These are phyloP conservation scores for Vigna unguiculata DNA, from an alignment of 306 rosid species.

Conservation along the genomic window DNA sequence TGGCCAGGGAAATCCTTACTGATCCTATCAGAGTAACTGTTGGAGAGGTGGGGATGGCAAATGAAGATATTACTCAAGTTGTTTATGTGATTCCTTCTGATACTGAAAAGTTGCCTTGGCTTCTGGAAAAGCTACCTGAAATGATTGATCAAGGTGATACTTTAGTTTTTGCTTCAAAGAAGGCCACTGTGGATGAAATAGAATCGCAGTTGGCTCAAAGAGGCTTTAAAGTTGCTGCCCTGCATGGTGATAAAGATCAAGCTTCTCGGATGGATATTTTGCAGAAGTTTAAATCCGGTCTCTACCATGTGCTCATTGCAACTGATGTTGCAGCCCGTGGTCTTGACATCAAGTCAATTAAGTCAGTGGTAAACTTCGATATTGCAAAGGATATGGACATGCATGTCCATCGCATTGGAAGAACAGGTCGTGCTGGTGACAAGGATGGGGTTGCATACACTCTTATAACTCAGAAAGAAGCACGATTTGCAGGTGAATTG, in stretches of 20 bases:
- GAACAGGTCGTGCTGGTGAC: constrained; percentile 99
- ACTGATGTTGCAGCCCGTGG: constrained; percentile 99
- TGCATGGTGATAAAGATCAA: constrained; percentile 99
- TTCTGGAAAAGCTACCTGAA: constrained; percentile 79
- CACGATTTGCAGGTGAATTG: constrained; percentile 97
- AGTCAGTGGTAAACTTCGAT: constrained; percentile 96
- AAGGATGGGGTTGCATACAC: constrained; percentile 97
- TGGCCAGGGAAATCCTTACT: constrained; percentile 91
- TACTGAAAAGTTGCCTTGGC: constrained; percentile 89
- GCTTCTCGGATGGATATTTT: constrained; percentile 92
- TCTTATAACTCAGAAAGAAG: constrained; percentile 89
- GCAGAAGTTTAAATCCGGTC: constrained; percentile 91
- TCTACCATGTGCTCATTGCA: constrained; percentile 89
- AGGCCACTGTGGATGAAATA: constrained; percentile 92
- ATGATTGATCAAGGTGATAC: constrained; percentile 95
- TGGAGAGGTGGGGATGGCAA: constrained; percentile 99
- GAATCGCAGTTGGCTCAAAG: constrained; percentile 74
- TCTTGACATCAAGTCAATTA: constrained; percentile 95
- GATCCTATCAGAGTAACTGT: constrained; percentile 94
- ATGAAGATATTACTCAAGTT: constrained; percentile 97
- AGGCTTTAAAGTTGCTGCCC: constrained; percentile 85
- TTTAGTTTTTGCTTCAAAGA: constrained; percentile 92
- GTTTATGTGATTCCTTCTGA: constrained; percentile 92
- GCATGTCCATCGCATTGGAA: constrained; percentile 99
- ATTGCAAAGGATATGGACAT: constrained; percentile 99